A percentile compares a stretch with the other conserved stretches of the same genome.
Conservation (phyloP, 2,329 filamentous ascomycete genomes). For the Colletotrichum sidae region DNA sequence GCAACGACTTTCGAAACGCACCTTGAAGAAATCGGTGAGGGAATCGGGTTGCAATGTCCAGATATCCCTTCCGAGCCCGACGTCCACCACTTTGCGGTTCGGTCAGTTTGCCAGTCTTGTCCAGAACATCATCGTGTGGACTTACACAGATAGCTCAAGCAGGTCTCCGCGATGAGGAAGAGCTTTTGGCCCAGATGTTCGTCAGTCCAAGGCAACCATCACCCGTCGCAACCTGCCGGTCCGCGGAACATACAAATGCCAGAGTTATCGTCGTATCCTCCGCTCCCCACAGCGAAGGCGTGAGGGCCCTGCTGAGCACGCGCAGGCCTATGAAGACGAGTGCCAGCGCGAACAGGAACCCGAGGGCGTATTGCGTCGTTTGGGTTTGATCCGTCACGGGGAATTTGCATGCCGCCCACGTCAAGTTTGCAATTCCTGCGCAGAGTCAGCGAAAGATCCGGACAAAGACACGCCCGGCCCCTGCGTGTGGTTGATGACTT, state of each 20-base stretch:
- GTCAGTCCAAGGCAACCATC: too few species aligned
- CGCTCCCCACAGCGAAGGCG: neutral
- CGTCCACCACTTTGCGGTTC: neutral
- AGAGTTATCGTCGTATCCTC: constrained; percentile 12
- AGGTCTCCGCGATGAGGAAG: too few species aligned
- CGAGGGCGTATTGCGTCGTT: neutral
- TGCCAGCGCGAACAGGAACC: neutral
- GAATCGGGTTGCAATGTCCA: constrained; percentile 4
- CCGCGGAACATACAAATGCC: constrained; percentile 2
- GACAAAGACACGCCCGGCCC: too few species aligned
- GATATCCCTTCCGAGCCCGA: constrained; percentile 9
- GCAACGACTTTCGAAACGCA: neutral
- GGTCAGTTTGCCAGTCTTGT: neutral
- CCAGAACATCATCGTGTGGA: neutral
- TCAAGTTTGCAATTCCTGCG: constrained; percentile 1
- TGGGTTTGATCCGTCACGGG: constrained; percentile 3
- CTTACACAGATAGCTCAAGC: neutral
- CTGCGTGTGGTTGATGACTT: too few species aligned
- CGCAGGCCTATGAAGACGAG: neutral
- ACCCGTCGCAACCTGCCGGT: neutral
- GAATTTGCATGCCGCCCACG: constrained; percentile 5
- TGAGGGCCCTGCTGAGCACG: neutral
- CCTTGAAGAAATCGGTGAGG: constrained; percentile 11
- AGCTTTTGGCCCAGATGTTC: too few species aligned
- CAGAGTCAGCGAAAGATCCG: neutral